These are phyloP conservation scores for Leucosporidium yakuticum DNA, from an alignment of 768 basidiomycete species.

Conservation along the genomic window DNA sequence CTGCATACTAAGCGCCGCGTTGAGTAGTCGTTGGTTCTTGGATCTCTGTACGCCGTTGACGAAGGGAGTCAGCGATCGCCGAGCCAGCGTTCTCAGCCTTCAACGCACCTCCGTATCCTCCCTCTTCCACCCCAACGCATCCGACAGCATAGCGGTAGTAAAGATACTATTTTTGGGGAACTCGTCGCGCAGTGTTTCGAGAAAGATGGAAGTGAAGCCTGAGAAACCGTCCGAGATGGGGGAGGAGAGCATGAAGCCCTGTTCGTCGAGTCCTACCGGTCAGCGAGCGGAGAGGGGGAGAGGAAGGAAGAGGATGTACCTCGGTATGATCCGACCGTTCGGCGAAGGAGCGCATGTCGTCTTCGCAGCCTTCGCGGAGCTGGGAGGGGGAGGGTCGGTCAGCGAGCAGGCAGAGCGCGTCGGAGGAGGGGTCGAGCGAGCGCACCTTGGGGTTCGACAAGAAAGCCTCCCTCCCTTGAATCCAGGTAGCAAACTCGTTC, in stretches of 20 bases:
- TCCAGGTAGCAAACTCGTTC: conserved; percentile 32
- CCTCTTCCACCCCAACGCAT: conserved; percentile 17
- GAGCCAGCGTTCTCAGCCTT: too few relatives aligned
- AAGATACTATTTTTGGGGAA: conserved; percentile 23
- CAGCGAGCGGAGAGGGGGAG: background rate
- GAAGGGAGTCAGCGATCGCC: too few relatives aligned
- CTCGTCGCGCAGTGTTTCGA: conserved; percentile 30
- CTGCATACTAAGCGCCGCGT: conserved; percentile 14
- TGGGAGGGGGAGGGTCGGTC: background rate
- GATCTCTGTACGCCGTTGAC: conserved; percentile 13
- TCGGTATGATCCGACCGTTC: conserved; percentile 26
- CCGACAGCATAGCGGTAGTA: conserved; percentile 9
- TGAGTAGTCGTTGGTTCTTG: conserved; percentile 14
- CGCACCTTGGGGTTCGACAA: background rate
- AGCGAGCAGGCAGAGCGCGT: background rate
- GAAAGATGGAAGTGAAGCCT: conserved; percentile 21
- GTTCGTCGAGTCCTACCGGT: too few relatives aligned
- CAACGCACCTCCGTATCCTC: conserved; percentile 16
- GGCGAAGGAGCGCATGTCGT: conserved; percentile 23
- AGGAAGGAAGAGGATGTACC: conserved; percentile 2
- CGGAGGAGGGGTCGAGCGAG: background rate
- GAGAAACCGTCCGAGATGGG: conserved; percentile 21
- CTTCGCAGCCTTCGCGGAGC: conserved; percentile 21
- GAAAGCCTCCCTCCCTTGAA: conserved; percentile 19
- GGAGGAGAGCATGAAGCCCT: conserved; percentile 29